These are phyloP conservation scores for Plasmodium fragile DNA, from an alignment of 169 alveolate species.

Conservation along the genomic window DNA sequence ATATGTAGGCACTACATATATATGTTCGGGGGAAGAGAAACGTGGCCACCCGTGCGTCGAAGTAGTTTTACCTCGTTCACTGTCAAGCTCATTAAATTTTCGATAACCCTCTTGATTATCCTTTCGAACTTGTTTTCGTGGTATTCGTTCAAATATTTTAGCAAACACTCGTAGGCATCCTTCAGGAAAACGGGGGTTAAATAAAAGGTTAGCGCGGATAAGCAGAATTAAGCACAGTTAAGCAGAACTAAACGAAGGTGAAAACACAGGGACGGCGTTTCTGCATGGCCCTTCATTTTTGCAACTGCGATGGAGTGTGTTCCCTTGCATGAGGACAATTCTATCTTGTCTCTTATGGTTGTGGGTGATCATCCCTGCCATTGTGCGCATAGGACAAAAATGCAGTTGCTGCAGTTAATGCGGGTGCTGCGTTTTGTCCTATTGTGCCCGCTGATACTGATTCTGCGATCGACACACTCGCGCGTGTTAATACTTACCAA, in stretches of 20 bases:
- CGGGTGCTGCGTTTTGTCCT: not conserved
- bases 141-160: conserved; percentile 66
- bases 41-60: not conserved
- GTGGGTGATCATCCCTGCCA: not conserved
- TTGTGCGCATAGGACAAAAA: not conserved
- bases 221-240: not conserved
- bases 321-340: not conserved
- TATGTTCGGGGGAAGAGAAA: not conserved
- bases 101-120: conserved; percentile 31
- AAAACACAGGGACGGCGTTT: not conserved
- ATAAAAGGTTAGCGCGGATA: not conserved
- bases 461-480: not conserved
- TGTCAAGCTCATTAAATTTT: conserved; percentile 20
- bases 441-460: not conserved
- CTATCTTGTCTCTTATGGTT: not conserved
- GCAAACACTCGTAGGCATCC: conserved; percentile 67
- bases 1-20: not conserved
- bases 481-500: conserved; percentile 11
- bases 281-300: not conserved
- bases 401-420: not conserved
- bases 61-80: conserved; percentile 21
- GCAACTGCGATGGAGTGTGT: not conserved
- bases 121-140: conserved; percentile 68
- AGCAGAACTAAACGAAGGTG: not conserved
- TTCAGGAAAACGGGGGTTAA: not conserved